Evolutionary conservation across 2,329 filamentous ascomycete species (phyloP).

Genomic region (Fusarium coffeatum): DNA sequence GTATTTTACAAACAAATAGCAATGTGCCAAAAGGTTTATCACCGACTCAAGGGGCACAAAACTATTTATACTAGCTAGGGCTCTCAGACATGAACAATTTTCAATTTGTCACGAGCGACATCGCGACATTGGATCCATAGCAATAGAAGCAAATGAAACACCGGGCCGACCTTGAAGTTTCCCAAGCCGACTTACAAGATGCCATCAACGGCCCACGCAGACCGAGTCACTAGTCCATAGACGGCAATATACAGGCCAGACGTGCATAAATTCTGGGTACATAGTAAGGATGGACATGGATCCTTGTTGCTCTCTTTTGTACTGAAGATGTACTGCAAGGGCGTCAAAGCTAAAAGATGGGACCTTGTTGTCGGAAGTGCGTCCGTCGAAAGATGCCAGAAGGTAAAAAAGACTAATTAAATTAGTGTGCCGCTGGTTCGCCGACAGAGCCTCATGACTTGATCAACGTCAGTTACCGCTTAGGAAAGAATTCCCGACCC

Average conservation of each 20-base stretch:
- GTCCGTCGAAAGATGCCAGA: not conserved
- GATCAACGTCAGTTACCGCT: not conserved
- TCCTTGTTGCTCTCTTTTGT: conserved; percentile 25
- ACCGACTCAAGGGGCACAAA: not conserved
- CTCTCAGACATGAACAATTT: not conserved
- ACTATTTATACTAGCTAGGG: conserved; percentile 2
- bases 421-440: conserved; percentile 4
- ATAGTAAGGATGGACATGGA: conserved; percentile 20
- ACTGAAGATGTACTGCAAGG: conserved; percentile 6
- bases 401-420: not conserved
- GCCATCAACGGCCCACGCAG: conserved; percentile 21
- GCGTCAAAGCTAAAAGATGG: conserved; percentile 4
- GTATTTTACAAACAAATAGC: not conserved
- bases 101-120: not conserved
- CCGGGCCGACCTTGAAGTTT: conserved; percentile 19
- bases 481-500: conserved; percentile 1
- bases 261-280: conserved; percentile 36
- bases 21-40: not conserved
- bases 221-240: conserved; percentile 34
- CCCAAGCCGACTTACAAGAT: conserved; percentile 29
- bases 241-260: conserved; percentile 33
- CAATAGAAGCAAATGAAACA: conserved; percentile 5
- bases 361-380: conserved; percentile 18
- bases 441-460: conserved; percentile 5
- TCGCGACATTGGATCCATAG: not conserved